phyloP scores from a whole-genome alignment of 441 rosid species.

The Breynia disticha region DNA sequence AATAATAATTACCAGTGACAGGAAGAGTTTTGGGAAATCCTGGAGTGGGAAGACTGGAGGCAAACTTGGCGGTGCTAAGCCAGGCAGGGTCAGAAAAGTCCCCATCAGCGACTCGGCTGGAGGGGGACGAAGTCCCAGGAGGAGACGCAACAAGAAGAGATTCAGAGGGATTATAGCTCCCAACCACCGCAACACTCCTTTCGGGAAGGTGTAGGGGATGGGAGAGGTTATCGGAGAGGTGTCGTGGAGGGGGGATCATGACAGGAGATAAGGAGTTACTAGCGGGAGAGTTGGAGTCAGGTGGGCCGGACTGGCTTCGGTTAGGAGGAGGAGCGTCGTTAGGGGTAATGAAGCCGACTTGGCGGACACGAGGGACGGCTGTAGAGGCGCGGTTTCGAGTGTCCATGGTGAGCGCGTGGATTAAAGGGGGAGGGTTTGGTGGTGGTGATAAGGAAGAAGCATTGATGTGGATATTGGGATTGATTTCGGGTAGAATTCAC shows the following conservation, averaged over 20 bases:
- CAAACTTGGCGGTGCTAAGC: slow-evolving; percentile 53
- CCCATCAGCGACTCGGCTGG: slow-evolving; percentile 37
- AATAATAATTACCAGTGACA: slow-evolving; percentile 23
- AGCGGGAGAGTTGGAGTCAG: slow-evolving; percentile 38
- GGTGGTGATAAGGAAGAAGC: background rate
- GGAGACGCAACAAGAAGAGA: slow-evolving; percentile 53
- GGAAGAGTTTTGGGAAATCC: slow-evolving; percentile 27
- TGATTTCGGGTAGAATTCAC: background rate
- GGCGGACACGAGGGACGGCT: slow-evolving; percentile 77
- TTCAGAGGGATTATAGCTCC: slow-evolving; percentile 68
- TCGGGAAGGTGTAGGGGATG: slow-evolving; percentile 54
- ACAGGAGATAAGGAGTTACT: slow-evolving; percentile 59
- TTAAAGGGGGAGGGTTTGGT: background rate
- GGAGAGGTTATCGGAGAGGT: slow-evolving; percentile 51
- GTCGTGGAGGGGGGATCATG: slow-evolving; percentile 79
- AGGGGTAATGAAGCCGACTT: slow-evolving; percentile 73
- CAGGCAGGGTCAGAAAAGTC: slow-evolving; percentile 60
- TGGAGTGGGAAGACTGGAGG: slow-evolving; percentile 65
- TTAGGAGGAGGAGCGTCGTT: slow-evolving; percentile 27
- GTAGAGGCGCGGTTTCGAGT: slow-evolving; percentile 47
- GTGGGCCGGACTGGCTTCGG: slow-evolving; percentile 29
- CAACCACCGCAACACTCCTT: slow-evolving; percentile 29
- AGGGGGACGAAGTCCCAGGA: slow-evolving; percentile 18
- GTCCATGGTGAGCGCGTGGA: slow-evolving; percentile 41
- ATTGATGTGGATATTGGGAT: background rate